Percentiles rank a stretch among this genome's conserved stretches.
Conservation (phyloP, 2,329 filamentous ascomycete species). For the Nemania serpens region DNA sequence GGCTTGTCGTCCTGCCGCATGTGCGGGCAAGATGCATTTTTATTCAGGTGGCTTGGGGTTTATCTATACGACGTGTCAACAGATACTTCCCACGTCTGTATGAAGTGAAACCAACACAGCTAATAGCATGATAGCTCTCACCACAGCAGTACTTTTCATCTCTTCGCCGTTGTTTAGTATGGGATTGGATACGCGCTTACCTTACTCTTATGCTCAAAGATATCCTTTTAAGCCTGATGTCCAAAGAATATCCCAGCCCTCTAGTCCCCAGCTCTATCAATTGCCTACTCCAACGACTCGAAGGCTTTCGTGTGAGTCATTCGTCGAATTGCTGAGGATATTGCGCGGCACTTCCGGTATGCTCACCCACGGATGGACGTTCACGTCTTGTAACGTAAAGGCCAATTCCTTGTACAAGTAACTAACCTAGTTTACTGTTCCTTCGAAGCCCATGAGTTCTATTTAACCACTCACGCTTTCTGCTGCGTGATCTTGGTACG, state of each 20-base stretch:
- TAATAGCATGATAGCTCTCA: neutral
- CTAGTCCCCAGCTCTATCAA: neutral
- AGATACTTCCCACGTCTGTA: neutral
- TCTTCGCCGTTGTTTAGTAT: too few species aligned
- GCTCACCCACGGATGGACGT: too few species aligned
- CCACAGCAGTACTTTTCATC: neutral
- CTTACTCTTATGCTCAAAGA: neutral
- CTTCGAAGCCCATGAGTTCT: too few species aligned
- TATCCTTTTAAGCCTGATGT: neutral
- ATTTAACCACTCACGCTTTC: too few species aligned
- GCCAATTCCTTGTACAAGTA: too few species aligned
- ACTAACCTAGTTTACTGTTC: too few species aligned
- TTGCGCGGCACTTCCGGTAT: neutral
- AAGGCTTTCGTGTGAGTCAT: neutral
- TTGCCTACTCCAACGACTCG: too few species aligned
- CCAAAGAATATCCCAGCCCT: neutral
- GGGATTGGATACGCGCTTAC: conserved; percentile 6
- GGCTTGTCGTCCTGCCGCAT: conserved; percentile 14
- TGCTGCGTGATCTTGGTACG: too few species aligned
- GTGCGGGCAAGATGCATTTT: conserved; percentile 15
- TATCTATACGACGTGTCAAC: conserved; percentile 4
- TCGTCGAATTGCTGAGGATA: neutral
- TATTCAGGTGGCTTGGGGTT: neutral
- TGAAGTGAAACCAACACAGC: too few species aligned
- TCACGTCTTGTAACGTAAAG: too few species aligned